Evolutionary conservation across 306 rosid genomes (phyloP), one percentile per base, ranked within the genome.

Genomic region (Castanea sativa): DNA sequence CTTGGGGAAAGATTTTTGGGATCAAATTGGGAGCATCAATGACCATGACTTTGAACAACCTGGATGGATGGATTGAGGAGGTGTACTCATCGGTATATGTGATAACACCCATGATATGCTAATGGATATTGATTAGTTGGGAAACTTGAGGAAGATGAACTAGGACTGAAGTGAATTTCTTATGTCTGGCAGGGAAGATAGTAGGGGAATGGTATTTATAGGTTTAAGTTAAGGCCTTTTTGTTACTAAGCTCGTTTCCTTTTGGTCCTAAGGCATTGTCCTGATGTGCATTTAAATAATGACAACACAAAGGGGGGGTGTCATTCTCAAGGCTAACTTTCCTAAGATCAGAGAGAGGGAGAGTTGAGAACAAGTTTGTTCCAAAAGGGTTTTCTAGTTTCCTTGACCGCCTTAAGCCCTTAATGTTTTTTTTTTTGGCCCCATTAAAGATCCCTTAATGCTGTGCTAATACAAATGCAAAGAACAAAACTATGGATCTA

Each of bases 21-120:
- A 84, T 68, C 27, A 79, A 80, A 57, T 64, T 68, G 76, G 79
- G 84, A 4, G 57, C 80, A 27, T 84, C 86, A 7, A 87, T 84
- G 69, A 87, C 35, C 58, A 84, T 56, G 80, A 83, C 88, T 74
- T 84, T 84, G 82, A 87, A 87, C 69, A 84, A 29, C 67, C 60
- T 74, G 5, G 84, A 38, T 16, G 88, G 79, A 12, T 84, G 63
- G 27, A 87, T 33, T 4, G 53, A 73, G 53, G 88, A 81, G 27
- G 69, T 55, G 81, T 20, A 27, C 57, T 81, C 82, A 23, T 55
- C 64, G 29, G 19, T 19, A 8, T 73, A 19, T 0, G 65, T 55
- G 76, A 73, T 10, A 3, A 73, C 52, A 32, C 76, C 65, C 76
- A 73, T 55, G 27, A 67, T 33, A 19, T 67, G 25, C 15, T 29